Evolutionary conservation across 2,329 filamentous ascomycete genomes (phyloP).

Genomic region (Arthroderma uncinatum): DNA sequence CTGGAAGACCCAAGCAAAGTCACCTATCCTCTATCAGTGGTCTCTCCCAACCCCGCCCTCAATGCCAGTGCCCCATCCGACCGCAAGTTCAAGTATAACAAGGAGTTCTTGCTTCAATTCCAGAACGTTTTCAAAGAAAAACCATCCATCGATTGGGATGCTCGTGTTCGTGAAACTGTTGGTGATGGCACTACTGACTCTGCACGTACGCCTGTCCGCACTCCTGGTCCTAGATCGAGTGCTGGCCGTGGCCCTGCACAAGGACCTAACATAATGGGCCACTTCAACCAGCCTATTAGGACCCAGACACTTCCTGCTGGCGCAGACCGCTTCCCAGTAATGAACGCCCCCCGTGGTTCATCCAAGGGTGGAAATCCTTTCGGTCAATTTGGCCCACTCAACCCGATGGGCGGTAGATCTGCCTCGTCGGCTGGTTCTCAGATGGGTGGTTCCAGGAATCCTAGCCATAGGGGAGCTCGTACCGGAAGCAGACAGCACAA

Average conservation of each 20-base stretch:
- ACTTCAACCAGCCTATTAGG: slow-evolving; percentile 42
- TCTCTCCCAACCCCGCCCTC: slow-evolving; percentile 81
- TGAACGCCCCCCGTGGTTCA: slow-evolving; percentile 39
- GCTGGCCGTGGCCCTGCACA: slow-evolving; percentile 18
- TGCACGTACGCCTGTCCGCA: slow-evolving; percentile 39
- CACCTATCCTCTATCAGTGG: slow-evolving; percentile 72
- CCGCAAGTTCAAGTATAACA: slow-evolving; percentile 88
- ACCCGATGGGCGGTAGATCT: slow-evolving; percentile 50
- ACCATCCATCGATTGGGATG: slow-evolving; percentile 84
- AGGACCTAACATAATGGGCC: slow-evolving; percentile 55
- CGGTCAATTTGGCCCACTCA: slow-evolving; percentile 47
- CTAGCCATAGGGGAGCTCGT: slow-evolving; percentile 48
- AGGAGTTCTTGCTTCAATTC: slow-evolving; percentile 91
- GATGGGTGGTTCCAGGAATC: slow-evolving; percentile 59
- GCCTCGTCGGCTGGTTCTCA: slow-evolving; percentile 44
- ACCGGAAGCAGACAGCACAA: slow-evolving; percentile 44
- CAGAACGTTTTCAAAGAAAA: slow-evolving; percentile 94
- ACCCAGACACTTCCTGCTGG: slow-evolving; percentile 58
- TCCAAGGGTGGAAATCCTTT: slow-evolving; percentile 42
- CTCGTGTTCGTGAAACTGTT: slow-evolving; percentile 72
- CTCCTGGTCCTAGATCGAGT: slow-evolving; percentile 13
- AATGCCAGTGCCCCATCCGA: slow-evolving; percentile 62
- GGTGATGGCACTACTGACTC: slow-evolving; percentile 58
- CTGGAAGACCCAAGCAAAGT: slow-evolving; percentile 66
- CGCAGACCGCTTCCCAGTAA: slow-evolving; percentile 37